Base-by-base conservation (phyloP, 2,329 filamentous ascomycete genomes). In the Pleomassaria siparia region DNA sequence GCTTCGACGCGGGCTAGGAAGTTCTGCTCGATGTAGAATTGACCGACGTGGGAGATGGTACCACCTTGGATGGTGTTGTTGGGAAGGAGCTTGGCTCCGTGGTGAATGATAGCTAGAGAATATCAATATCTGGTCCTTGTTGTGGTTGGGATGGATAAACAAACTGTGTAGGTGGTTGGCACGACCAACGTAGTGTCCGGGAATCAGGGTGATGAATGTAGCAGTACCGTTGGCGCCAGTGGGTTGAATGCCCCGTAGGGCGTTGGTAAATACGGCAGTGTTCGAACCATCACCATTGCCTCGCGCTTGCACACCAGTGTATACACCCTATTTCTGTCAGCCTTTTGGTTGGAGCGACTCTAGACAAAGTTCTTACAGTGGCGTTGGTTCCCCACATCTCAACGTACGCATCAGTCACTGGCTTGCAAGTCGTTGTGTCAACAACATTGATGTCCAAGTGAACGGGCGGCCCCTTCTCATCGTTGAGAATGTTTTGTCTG, bases 11-110 rank as follows among this genome's bases (percentile, higher is more conserved):
- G 53, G 21, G 58, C 57, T 54, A 82, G 76, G 9, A 87, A 76
- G 52, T 74, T 72, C 62, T 85, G 79, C 63, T 87, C 82, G 46
- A 83, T 83, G 75, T 83, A 87, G 42, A 84, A 61, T 63, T 88
- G 84, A 15, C 84, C 83, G 30, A 86, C 75, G 68, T 87, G 83
- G 7, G 79, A 76, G 47, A 80, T 75, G 42, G 69, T 73, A 13
- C 74, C 73, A 50, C 74, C 78, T 32, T 69, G 66, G 51, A 81
- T 75, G 47, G 80, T 80, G 44, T 77, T 79, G 59, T 78, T 82
- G 39, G 72, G 55, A 37, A 75, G 70, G 6, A 74, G 58, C 33
- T 66, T 71, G 36, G 59, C 63, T 40, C 67, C 67, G 48, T 69
- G 65, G 48, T 73, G 71, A 32, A 74, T 60, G 43, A 68, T 63